Evolutionary conservation across 306 rosid genomes (phyloP).

Genomic region (Rosa multiflora): DNA sequence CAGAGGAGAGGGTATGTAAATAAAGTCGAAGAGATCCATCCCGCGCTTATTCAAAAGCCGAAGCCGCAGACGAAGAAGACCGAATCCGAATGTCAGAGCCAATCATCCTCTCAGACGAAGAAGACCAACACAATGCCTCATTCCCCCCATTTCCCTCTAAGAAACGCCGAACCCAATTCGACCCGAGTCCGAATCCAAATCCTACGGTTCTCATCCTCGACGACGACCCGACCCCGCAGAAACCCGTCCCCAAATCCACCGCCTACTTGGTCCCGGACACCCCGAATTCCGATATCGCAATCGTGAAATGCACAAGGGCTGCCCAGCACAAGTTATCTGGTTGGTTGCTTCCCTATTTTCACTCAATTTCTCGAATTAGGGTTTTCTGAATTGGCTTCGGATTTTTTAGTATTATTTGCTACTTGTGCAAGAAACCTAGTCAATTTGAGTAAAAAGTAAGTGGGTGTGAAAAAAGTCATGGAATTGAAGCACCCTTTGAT

Average conservation of each 20-base stretch:
- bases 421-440: neutral
- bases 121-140: slow-evolving; percentile 45
- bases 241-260: slow-evolving; percentile 27
- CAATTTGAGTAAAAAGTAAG: neutral
- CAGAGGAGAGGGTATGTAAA: too few relatives aligned
- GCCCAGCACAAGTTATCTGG: neutral
- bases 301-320: slow-evolving; percentile 54
- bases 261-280: slow-evolving; percentile 70
- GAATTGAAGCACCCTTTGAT: neutral
- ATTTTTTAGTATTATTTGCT: neutral
- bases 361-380: slow-evolving; percentile 25
- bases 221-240: slow-evolving; percentile 78
- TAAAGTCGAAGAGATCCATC: neutral
- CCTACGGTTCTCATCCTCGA: slow-evolving; percentile 54
- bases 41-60: slow-evolving; percentile 13
- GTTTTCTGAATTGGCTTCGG: slow-evolving; percentile 18
- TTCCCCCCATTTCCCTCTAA: slow-evolving; percentile 37
- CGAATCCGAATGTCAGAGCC: slow-evolving; percentile 41
- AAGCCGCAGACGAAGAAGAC: slow-evolving; percentile 43
- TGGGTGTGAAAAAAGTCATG: neutral
- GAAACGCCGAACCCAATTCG: slow-evolving; percentile 55
- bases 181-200: slow-evolving; percentile 17
- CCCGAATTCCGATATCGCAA: slow-evolving; percentile 60
- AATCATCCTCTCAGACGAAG: slow-evolving; percentile 83
- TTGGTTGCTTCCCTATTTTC: neutral